Base-by-base conservation (phyloP, 306 rosid genomes). In the Castanopsis chinensis region DNA sequence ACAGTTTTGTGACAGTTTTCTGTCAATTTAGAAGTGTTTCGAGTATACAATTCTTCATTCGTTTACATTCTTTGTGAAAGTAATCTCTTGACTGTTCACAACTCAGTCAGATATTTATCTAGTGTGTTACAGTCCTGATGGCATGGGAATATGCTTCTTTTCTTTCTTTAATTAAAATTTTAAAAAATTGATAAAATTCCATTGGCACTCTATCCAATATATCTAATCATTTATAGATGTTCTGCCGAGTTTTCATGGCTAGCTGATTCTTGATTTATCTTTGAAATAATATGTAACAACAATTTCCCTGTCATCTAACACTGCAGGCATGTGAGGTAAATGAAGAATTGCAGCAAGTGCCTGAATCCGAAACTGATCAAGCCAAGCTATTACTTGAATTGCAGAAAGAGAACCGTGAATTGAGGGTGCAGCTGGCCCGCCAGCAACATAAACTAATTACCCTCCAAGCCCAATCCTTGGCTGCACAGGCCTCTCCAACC, bases 341-440 rank as follows among this genome's bases (percentile, higher is more conserved):
- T 28, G 97, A 89, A 84, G 92, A 91, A 67, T 33, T 33, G 90
- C 73, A 81, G 65, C 87, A 79, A 45, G 77, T 76, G 18, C 90
- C 89, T 0, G 98, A 80, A 85, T 84, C 87, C 63, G 97, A 90
- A 78, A 79, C 93, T 20, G 99, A 92, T 73, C 95, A 88, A 73
- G 90, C 97, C 43, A 95, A 90, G 86, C 84, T 92, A 63, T 78
- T 95, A 71, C 87, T 88, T 41, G 98, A 90, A 83, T 80, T 95
- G 75, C 98, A 95, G 88, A 92, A 88, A 82, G 97, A 95, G 86
- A 95, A 95, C 64, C 90, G 92, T 0, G 98, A 95, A 57, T 79
- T 95, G 59, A 85, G 98, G 55, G 83, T 88, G 27, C 99, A 95
- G 76, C 74, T 95, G 84, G 94, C 92, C 45, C 80, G 76, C 20